phyloP scores from a whole-genome alignment of 208 protist species.

The Cochliopodium minus region DNA sequence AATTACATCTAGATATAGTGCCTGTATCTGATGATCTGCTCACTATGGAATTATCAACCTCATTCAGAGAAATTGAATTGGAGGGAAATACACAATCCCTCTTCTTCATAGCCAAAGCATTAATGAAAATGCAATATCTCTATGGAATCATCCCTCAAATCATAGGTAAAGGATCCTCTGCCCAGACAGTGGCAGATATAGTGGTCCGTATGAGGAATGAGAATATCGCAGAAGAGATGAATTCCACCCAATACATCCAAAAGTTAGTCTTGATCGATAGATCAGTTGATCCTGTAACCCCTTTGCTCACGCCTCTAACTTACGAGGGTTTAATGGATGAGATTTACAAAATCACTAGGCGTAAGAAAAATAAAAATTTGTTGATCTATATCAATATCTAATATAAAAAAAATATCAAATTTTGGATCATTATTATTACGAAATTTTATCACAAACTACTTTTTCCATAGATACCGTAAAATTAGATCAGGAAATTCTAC shows the following conservation, averaged over 20 bases:
- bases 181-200: not conserved
- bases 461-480: too few relatives aligned
- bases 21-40: slow-evolving; percentile 4
- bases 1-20: slow-evolving; percentile 9
- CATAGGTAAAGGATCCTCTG: not conserved
- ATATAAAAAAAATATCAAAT: too few relatives aligned
- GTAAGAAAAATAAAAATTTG: too few relatives aligned
- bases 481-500: too few relatives aligned
- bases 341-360: slow-evolving; percentile 8
- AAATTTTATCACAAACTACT: too few relatives aligned
- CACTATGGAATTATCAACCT: not conserved
- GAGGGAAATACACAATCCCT: not conserved
- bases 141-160: slow-evolving; percentile 6
- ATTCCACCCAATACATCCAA: not conserved
- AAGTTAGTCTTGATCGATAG: slow-evolving; percentile 7
- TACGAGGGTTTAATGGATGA: slow-evolving; percentile 9
- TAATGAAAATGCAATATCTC: slow-evolving; percentile 9
- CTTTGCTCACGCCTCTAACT: slow-evolving; percentile 6
- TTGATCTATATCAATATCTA: too few relatives aligned
- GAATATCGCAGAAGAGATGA: not conserved
- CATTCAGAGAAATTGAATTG: not conserved
- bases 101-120: not conserved
- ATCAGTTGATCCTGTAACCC: slow-evolving; percentile 2
- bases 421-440: too few relatives aligned
- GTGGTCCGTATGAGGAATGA: not conserved